These are phyloP conservation scores for Nicotiana benthamiana DNA, from an alignment of 257 asterid genomes.

Conservation along the genomic window DNA sequence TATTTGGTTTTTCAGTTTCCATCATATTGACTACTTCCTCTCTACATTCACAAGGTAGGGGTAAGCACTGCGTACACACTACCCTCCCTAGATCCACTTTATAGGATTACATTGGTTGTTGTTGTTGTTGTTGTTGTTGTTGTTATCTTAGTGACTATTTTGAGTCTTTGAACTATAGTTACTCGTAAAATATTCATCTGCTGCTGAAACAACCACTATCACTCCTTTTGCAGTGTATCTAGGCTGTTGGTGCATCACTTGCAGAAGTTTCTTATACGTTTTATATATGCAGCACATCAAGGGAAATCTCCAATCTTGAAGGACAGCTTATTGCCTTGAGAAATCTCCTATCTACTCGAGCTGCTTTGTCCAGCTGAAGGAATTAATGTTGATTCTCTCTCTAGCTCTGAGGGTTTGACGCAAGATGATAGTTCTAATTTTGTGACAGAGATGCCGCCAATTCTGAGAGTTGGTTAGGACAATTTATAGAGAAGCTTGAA, in stretches of 20 bases:
- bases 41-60: too few species aligned
- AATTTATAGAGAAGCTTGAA: conserved; percentile 56
- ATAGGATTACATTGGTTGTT: too few species aligned
- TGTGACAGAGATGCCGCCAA: conserved; percentile 34
- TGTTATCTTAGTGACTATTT: not conserved
- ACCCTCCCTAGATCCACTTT: too few species aligned
- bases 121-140: too few species aligned
- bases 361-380: conserved; percentile 79
- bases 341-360: conserved; percentile 62
- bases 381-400: conserved; percentile 42
- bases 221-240: conserved; percentile 12
- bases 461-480: conserved; percentile 54
- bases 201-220: not conserved
- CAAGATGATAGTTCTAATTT: conserved; percentile 28
- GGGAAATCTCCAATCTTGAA: conserved; percentile 87
- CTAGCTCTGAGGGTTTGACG: conserved; percentile 27
- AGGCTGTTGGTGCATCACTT: conserved; percentile 9
- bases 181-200: not conserved
- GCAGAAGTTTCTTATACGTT: conserved; percentile 11
- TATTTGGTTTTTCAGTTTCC: too few species aligned
- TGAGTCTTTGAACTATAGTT: not conserved
- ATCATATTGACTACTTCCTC: too few species aligned
- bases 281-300: conserved; percentile 60
- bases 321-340: conserved; percentile 81
- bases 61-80: too few species aligned